phyloP scores from a whole-genome alignment of 805 yeast genomes.

The Jamesozyma spencerorum region DNA sequence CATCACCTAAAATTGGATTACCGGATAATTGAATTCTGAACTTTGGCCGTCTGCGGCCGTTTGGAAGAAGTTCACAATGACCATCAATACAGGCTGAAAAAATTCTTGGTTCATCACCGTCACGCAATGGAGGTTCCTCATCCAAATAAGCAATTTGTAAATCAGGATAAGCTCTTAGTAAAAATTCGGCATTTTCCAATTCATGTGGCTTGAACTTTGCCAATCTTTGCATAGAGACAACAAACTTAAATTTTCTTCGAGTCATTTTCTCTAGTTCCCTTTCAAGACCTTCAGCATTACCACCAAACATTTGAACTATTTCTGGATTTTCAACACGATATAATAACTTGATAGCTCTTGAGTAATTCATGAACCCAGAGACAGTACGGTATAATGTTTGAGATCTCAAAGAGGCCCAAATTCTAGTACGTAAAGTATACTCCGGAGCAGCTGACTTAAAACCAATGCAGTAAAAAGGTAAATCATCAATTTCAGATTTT shows the following conservation, averaged over 20 bases:
- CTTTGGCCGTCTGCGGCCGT: constrained; percentile 66
- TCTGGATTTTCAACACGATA: constrained; percentile 94
- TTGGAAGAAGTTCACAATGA: constrained; percentile 59
- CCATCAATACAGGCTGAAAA: constrained; percentile 76
- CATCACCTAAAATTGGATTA: constrained; percentile 83
- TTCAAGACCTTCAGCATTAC: constrained; percentile 92
- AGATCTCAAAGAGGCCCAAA: constrained; percentile 96
- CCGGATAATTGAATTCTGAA: constrained; percentile 73
- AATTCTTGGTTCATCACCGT: constrained; percentile 60
- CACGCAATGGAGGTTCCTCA: constrained; percentile 72
- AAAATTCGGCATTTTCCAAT: constrained; percentile 68
- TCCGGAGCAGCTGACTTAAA: constrained; percentile 97
- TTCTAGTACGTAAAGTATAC: constrained; percentile 88
- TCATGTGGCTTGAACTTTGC: constrained; percentile 64
- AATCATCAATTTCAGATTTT: constrained; percentile 76
- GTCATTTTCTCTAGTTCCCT: constrained; percentile 88
- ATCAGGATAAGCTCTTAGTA: constrained; percentile 76
- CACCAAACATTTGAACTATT: constrained; percentile 95
- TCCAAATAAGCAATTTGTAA: constrained; percentile 87
- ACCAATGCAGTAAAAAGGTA: constrained; percentile 92
- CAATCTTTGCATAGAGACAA: constrained; percentile 81
- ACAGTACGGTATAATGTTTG: constrained; percentile 95
- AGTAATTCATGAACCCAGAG: constrained; percentile 96
- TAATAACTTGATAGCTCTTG: constrained; percentile 86
- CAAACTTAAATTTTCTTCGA: constrained; percentile 67